A percentile compares a stretch with the other conserved stretches of the same genome.
Conservation (phyloP, 345 rosid species). For the Brassica carinata region DNA sequence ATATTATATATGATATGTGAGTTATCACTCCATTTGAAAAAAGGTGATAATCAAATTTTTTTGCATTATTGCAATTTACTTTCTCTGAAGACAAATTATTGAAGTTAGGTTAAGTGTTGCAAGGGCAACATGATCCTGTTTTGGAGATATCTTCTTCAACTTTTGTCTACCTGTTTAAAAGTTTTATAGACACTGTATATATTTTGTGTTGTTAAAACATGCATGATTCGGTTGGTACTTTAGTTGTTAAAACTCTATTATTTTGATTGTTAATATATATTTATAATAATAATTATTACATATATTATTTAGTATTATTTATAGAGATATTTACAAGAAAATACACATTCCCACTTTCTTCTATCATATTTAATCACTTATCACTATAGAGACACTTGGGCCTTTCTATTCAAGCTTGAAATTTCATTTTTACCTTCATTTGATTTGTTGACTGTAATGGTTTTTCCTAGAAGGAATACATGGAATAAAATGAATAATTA, state of each 20-base stretch:
- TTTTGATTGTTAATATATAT: neutral
- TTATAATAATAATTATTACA: neutral
- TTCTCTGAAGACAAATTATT: constrained; percentile 11
- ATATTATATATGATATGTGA: neutral
- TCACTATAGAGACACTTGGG: no score
- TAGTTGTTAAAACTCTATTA: neutral
- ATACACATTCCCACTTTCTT: no score
- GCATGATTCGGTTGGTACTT: neutral
- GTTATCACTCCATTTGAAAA: neutral
- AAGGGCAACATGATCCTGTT: neutral
- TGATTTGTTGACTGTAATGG: no score
- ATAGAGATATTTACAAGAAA: neutral
- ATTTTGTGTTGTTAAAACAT: neutral
- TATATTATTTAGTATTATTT: neutral
- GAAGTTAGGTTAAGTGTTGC: constrained; percentile 27
- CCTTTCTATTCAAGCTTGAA: no score
- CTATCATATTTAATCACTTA: no score
- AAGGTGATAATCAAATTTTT: neutral
- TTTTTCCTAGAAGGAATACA: no score
- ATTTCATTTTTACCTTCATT: no score
- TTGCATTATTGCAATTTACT: constrained; percentile 12
- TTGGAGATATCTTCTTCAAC: neutral
- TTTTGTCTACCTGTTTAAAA: neutral
- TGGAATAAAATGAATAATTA: no score
- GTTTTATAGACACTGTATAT: neutral